Base-by-base conservation (phyloP, 2,329 filamentous ascomycete species). In the Dryadomyces sulphureus region DNA sequence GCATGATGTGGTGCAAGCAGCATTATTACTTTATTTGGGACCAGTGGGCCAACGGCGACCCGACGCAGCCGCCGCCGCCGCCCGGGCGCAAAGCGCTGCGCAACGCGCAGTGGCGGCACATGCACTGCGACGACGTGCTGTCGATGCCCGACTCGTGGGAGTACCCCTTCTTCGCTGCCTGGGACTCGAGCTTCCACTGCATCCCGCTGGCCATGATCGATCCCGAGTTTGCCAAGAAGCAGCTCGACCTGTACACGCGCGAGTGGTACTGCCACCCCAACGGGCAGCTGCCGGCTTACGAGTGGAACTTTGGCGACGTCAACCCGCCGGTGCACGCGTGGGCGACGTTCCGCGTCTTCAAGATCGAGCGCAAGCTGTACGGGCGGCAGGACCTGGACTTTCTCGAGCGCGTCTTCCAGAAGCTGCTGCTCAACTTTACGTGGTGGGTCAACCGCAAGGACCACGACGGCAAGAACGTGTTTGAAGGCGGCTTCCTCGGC, bases 371-470 rank as follows among this genome's bases (percentile, higher is more conserved):
- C 54, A 96, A 96, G 67, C 78, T 96, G 70, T 96, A 95, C 56
- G 92, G 90, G 36, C 79, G 86, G 30, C 87, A 95, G 59, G 90
- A 96, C 60, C 70, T 95, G 27, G 92, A 96, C 63, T 96, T 95
- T 64, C 73, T 96, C 9, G 90, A 96, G 68, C 78, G 90, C 19
- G 88, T 95, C 5, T 96, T 96, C 69, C 92, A 96, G 59, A 96
- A 96, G 63, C 65, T 96, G 49, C 69, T 96, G 21, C 71, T 96
- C 52, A 96, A 96, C 66, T 96, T 96, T 62, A 96, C 92, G 4
- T 96, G 92, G 92, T 96, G 90, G 90, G 90, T 95, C 19, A 96
- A 96, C 61, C 83, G 90, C 48, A 96, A 96, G 64, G 90, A 96
- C 56, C 74, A 75, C 11, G 86, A 94, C 9, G 90, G 88, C 56